Evolutionary conservation across 345 rosid species (phyloP), one percentile per base, ranked within the genome.

Genomic region (Cardamine occulta): DNA sequence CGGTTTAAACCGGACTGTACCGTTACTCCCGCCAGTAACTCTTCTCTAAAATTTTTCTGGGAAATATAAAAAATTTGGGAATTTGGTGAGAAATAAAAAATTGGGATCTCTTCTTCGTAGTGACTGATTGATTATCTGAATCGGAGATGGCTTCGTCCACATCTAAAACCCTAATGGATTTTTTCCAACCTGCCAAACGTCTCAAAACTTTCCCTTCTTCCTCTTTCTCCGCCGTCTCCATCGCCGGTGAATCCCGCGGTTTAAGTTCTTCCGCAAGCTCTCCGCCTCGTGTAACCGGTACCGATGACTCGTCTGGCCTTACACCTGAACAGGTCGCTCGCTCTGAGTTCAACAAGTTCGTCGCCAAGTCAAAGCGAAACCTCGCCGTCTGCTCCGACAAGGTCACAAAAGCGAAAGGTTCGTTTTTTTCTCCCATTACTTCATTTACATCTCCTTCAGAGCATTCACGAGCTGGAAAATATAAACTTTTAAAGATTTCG

Each of bases 141-240:
- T 59, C 42, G 67, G 37, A 63, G 35, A 87, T 84, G 95, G 86
- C 85, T 62, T 78, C 90, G 35, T 78, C 88, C 9, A 81, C 88
- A 48, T 39, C 88, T 28, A 93, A 80, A 79, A 81, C 89, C 74
- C 81, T 91, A 70, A 83, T 64, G 79, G 93, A 93, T 23, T 60
- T 84, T 81, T 89, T 89, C 47, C 88, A 80, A 73, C 91, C 98
- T 1, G 77, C 91, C 6, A 91, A 93, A 86, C 97, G 97, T 69
- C 82, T 74, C 63, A 89, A 88, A 70, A 57, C 74, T 63, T 81
- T 84, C 26, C 17, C 82, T n/a, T 69, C 73, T 15, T 34, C 83
- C 9, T 31, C 82, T 6, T 18, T 19, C 4, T 61, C 81, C 66
- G 57, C 60, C 63, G 62, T 68, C 47, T 28, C 68, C 63, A 9